phyloP scores from a whole-genome alignment of 805 yeast species.

The Ogataea ganodermae region DNA sequence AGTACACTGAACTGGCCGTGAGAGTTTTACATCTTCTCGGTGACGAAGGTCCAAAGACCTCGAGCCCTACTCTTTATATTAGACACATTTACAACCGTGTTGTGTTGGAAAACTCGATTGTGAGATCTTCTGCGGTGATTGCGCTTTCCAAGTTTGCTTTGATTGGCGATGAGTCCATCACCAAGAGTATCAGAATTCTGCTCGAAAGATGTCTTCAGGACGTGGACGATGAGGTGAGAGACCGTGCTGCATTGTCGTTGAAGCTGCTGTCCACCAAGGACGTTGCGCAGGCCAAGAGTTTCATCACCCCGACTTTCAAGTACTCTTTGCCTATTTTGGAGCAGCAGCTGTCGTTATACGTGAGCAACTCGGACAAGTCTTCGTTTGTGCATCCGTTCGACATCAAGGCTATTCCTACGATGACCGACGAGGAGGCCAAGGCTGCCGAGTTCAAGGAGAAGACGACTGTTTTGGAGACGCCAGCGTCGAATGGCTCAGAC shows the following conservation, averaged over 20 bases:
- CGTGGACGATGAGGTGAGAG: constrained; percentile 95
- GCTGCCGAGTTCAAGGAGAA: constrained; percentile 63
- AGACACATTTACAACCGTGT: constrained; percentile 97
- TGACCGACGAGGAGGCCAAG: constrained; percentile 67
- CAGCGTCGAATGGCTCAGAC: constrained; percentile 24
- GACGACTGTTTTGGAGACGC: constrained; percentile 34
- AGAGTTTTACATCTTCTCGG: constrained; percentile 90
- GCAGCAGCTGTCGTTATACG: constrained; percentile 69
- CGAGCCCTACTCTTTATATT: constrained; percentile 85
- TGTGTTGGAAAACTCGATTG: constrained; percentile 91
- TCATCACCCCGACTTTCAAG: constrained; percentile 65
- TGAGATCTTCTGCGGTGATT: constrained; percentile 93
- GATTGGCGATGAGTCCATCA: constrained; percentile 66
- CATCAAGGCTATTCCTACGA: constrained; percentile 62
- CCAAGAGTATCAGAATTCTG: constrained; percentile 70
- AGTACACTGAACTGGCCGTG: constrained; percentile 90
- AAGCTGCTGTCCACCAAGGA: constrained; percentile 53
- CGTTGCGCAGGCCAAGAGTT: constrained; percentile 43
- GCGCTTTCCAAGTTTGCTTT: constrained; percentile 90
- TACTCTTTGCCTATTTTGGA: constrained; percentile 81
- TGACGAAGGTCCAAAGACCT: constrained; percentile 86
- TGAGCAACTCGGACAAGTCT: constrained; percentile 49
- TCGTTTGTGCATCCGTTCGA: constrained; percentile 66
- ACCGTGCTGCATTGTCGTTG: constrained; percentile 88
- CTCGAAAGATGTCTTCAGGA: constrained; percentile 84